Evolutionary conservation across 257 asterid genomes (phyloP).

Genomic region (Nicotiana noctiflora): DNA sequence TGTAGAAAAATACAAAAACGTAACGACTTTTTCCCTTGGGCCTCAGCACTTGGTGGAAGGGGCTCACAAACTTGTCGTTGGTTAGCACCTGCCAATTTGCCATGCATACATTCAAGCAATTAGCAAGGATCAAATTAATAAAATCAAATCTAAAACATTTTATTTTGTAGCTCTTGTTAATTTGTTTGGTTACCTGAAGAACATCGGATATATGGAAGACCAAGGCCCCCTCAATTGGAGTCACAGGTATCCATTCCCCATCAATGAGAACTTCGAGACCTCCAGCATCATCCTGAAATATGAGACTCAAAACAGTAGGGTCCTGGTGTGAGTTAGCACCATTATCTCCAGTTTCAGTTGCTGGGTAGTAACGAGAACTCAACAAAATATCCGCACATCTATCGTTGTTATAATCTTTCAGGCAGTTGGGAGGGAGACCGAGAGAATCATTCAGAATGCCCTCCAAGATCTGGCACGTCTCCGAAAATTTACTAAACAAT

Average conservation of each 20-base stretch:
- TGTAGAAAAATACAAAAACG: slow-evolving; percentile 27
- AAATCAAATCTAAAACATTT: neutral
- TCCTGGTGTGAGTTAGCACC: neutral
- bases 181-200: neutral
- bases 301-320: neutral
- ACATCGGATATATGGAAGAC: neutral
- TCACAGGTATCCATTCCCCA: neutral
- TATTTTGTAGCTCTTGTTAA: neutral
- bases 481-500: neutral
- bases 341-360: neutral
- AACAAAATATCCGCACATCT: neutral
- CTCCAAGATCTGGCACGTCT: neutral
- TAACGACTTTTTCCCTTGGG: slow-evolving; percentile 12
- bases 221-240: neutral
- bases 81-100: neutral
- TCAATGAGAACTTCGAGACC: neutral
- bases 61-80: neutral
- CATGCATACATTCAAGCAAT: neutral
- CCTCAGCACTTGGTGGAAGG: neutral
- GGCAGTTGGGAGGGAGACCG: neutral
- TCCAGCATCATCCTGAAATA: neutral
- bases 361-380: neutral
- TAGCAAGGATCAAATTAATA: neutral
- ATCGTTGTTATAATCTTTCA: neutral
- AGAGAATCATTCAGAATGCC: neutral